Evolutionary conservation across 345 rosid genomes (phyloP).

Genomic region (Gossypium mustelinum): DNA sequence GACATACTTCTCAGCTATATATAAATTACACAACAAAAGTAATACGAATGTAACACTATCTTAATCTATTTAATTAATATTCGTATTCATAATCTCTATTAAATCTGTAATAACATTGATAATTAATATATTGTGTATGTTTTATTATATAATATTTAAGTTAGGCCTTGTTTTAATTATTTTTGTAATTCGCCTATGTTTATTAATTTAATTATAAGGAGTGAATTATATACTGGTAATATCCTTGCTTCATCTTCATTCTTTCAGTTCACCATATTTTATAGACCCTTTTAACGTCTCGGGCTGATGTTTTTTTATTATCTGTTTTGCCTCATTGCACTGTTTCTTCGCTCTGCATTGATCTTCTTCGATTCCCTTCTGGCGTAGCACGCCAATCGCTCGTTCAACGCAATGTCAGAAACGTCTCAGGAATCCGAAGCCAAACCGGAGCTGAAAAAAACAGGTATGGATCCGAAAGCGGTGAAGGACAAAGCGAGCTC

Average conservation of each 20-base stretch:
- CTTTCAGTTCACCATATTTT: not conserved
- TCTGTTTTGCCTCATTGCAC: not conserved
- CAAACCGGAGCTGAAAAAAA: constrained; percentile 2
- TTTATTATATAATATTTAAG: too few relatives aligned
- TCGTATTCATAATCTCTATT: too few relatives aligned
- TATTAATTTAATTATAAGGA: too few relatives aligned
- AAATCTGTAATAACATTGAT: too few relatives aligned
- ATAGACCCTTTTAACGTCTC: not conserved
- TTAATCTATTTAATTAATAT: too few relatives aligned
- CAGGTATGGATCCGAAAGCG: not conserved
- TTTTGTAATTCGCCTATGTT: too few relatives aligned
- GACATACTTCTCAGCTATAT: too few relatives aligned
- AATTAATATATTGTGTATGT: too few relatives aligned
- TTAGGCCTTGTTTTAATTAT: too few relatives aligned
- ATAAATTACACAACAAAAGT: not conserved
- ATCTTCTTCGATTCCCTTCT: not conserved
- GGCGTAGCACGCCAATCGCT: not conserved
- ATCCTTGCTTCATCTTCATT: not conserved
- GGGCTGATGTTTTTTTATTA: not conserved
- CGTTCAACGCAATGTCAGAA: not conserved
- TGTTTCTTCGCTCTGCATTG: not conserved
- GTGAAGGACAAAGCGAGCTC: not conserved
- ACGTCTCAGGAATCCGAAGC: not conserved
- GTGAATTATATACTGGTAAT: too few relatives aligned
- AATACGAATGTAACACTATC: not conserved